phyloP scores from a whole-genome alignment of 1,139 yeast genomes.

The Chernovozyma sophiae-reginae region DNA sequence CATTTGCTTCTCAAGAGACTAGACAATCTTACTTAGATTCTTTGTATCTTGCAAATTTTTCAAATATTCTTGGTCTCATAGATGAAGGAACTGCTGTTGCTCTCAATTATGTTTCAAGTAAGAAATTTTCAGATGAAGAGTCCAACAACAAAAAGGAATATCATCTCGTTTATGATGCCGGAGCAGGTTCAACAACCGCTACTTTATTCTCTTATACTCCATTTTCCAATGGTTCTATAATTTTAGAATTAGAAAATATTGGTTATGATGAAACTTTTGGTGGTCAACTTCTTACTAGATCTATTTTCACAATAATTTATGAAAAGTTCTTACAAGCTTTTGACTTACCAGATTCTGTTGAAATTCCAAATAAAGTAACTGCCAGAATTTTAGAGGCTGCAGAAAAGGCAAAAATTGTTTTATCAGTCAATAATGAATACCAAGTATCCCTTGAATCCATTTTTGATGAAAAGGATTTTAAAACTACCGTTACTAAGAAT shows the following conservation, averaged over 20 bases:
- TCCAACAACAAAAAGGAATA: constrained; percentile 43
- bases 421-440: constrained; percentile 85
- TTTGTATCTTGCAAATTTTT: constrained; percentile 64
- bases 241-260: constrained; percentile 65
- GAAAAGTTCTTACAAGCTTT: constrained; percentile 51
- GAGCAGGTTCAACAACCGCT: constrained; percentile 89
- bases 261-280: constrained; percentile 67
- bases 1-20: constrained; percentile 60
- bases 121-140: constrained; percentile 35
- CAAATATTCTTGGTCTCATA: constrained; percentile 59
- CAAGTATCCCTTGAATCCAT: constrained; percentile 67
- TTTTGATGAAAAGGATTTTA: constrained; percentile 70
- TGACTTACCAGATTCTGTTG: constrained; percentile 26
- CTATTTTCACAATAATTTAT: constrained; percentile 56
- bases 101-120: constrained; percentile 60
- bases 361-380: constrained; percentile 51
- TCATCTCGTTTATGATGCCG: constrained; percentile 82
- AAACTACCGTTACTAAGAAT: constrained; percentile 57
- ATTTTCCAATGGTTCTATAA: constrained; percentile 34
- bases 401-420: constrained; percentile 78
- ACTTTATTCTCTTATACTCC: constrained; percentile 67
- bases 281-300: constrained; percentile 68
- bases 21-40: constrained; percentile 73
- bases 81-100: constrained; percentile 94
- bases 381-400: constrained; percentile 77